Evolutionary conservation across 108 stramenopile genomes (phyloP).

Genomic region (Aurantiochytrium sp.): DNA sequence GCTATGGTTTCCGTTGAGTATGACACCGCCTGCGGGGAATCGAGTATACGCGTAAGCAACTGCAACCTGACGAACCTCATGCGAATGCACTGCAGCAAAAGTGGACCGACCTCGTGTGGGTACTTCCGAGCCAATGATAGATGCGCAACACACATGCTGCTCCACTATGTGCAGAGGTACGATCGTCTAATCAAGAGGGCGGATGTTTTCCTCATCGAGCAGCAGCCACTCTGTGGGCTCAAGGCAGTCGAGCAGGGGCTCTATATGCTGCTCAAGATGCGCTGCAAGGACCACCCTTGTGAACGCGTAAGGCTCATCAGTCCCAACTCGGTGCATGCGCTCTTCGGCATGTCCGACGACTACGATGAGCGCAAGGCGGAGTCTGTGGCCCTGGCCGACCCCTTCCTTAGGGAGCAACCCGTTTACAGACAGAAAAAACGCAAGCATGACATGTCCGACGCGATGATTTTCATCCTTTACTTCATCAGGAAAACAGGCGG

Average conservation of each 20-base stretch:
- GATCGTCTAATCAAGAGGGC: neutral
- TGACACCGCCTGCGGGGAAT: neutral
- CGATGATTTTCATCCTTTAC: neutral
- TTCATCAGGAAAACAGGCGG: neutral
- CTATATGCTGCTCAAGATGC: neutral
- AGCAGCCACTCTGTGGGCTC: neutral
- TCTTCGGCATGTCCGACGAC: neutral
- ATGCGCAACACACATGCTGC: neutral
- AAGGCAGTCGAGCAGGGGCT: neutral
- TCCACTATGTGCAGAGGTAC: neutral
- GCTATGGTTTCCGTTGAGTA: neutral
- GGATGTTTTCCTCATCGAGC: neutral
- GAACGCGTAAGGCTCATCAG: neutral
- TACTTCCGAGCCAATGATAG: neutral
- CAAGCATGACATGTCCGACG: neutral
- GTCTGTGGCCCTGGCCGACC: neutral
- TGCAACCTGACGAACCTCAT: neutral
- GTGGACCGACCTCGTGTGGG: neutral
- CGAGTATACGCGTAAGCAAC: neutral
- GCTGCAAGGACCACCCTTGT: too few relatives aligned
- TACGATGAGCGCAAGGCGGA: neutral
- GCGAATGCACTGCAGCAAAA: too few relatives aligned
- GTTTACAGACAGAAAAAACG: neutral
- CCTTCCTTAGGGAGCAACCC: neutral
- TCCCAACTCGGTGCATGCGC: neutral